Evolutionary conservation across 2,329 filamentous ascomycete species (phyloP).

Genomic region (Ilyonectria sp.): DNA sequence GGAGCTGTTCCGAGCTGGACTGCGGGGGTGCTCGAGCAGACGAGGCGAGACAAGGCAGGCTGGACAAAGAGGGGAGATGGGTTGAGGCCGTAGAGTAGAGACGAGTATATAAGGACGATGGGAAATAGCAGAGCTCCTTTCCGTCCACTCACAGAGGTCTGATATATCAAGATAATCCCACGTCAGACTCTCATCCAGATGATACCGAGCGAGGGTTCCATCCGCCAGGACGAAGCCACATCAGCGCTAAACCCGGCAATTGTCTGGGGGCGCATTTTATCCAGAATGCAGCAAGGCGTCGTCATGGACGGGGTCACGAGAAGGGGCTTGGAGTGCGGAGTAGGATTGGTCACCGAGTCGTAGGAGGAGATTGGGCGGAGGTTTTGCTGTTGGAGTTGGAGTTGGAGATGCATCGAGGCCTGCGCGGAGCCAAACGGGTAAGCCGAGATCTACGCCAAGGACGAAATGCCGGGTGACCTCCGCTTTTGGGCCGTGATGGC

Average conservation of each 20-base stretch:
- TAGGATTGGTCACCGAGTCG: background rate
- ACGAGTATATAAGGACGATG: background rate
- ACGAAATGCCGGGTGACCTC: background rate
- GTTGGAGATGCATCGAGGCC: background rate
- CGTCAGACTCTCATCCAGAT: slow-evolving; percentile 23
- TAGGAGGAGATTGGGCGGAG: background rate
- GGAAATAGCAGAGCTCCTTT: background rate
- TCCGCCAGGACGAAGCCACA: slow-evolving; percentile 2
- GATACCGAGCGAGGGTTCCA: background rate
- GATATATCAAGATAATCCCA: slow-evolving; percentile 13
- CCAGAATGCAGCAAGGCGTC: slow-evolving; percentile 11
- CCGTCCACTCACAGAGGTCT: background rate
- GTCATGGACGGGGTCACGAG: slow-evolving; percentile 17
- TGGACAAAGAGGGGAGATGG: background rate
- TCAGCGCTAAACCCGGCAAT: slow-evolving; percentile 22
- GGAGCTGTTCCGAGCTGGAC: background rate
- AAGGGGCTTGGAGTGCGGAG: slow-evolving; percentile 19
- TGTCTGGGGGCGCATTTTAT: slow-evolving; percentile 7
- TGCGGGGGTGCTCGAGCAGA: background rate
- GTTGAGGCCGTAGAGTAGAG: background rate
- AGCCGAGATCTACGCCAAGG: slow-evolving; percentile 14
- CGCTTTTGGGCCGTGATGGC: no score
- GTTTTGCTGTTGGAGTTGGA: background rate
- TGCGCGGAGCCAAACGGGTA: slow-evolving; percentile 4
- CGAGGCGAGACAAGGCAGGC: slow-evolving; percentile 12